Base-by-base conservation (phyloP, 1,139 yeast genomes). In the Hemisphaericaspora xylofermentans region DNA sequence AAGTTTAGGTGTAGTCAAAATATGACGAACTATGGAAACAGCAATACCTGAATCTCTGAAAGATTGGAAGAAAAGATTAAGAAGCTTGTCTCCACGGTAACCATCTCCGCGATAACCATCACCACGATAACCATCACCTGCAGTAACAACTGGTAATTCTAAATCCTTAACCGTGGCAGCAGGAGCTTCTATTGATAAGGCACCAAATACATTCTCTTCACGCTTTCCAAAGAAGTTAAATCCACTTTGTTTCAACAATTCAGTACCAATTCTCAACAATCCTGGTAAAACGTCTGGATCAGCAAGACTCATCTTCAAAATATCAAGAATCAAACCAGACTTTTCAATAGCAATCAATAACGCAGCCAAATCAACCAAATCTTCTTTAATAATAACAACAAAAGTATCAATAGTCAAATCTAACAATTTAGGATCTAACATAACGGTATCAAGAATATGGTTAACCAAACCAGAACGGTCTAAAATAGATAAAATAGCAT, bases 41-140 rank as follows among this genome's bases (percentile, higher is more conserved):
- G 61, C 66, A 43, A 64, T 59, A 1, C 69, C 69, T 4, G 69
- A 64, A 36, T 63, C 61, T 29, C 46, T 54, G 38, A 64, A 53
- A 0, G 68, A 52, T 8, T 51, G 50, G 27, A 64, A 52, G 22
- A 63, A 46, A 13, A 56, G 54, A 43, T 61, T 49, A 42, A 61
- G 51, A 16, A 61, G 36, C 15, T 47, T 47, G 32, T 52, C 53
- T 18, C 63, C 68, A 46, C 68, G 53, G n/a, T n/a, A n/a, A n/a
- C n/a, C n/a, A 7, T 22, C 19, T 24, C 32, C 38, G 7, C 19
- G 28, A 7, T 2, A 4, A n/a, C n/a, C n/a, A n/a, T n/a, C n/a
- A n/a, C n/a, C n/a, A n/a, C n/a, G n/a, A n/a, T n/a, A n/a, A n/a
- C n/a, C n/a, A n/a, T n/a, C n/a, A n/a, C n/a, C n/a, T n/a, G n/a